Evolutionary conservation across 108 stramenopile species (phyloP), one percentile per base, ranked within the genome.

Genomic region (Chaetoceros muelleri): DNA sequence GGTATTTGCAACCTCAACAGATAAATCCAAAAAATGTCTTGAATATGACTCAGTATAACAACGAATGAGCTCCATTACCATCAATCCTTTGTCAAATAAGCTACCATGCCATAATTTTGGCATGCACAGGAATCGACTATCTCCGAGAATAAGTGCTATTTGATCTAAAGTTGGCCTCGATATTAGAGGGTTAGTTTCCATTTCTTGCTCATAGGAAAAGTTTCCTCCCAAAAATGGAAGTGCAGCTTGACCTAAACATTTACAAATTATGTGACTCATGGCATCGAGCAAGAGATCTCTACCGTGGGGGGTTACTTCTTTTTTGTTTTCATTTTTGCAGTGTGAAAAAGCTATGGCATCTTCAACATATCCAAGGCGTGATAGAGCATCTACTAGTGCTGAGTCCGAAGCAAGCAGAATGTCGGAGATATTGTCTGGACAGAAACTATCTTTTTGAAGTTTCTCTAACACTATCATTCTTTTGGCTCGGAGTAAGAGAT

Each of bases 291-390:
- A 79, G 26, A 73, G 31, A 53, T 82, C 78, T 1, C 67, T 44
- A 24, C 87, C 87, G 2, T 58, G 56, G 16, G 76, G 76, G n/a
- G 55, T 62, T 30, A 61, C 55, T 44, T 53, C 61, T 7, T 61
- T 20, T 3, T 52, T 8, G 28, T 31, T 59, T 24, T 58, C 69
- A 8, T 60, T 67, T 54, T 66, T 60, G 0, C 61, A 51, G 13
- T 79, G 69, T 0, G 87, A 66, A n/a, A 89, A 52, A 10, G 71
- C 53, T 31, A 85, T 65, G 16, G 82, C 87, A 18, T 77, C 52
- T 51, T 73, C 76, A 52, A 74, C 77, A 57, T 89, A 84, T 27
- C 87, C 87, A 47, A 65, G 54, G 30, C 69, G 45, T 31, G 79
- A 81, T n/a, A 88, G 48, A 8, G 53, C 55, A 31, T 82, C 79